These are phyloP conservation scores for Penicillium canariense DNA, from an alignment of 495 filamentous ascomycete genomes.

Conservation along the genomic window DNA sequence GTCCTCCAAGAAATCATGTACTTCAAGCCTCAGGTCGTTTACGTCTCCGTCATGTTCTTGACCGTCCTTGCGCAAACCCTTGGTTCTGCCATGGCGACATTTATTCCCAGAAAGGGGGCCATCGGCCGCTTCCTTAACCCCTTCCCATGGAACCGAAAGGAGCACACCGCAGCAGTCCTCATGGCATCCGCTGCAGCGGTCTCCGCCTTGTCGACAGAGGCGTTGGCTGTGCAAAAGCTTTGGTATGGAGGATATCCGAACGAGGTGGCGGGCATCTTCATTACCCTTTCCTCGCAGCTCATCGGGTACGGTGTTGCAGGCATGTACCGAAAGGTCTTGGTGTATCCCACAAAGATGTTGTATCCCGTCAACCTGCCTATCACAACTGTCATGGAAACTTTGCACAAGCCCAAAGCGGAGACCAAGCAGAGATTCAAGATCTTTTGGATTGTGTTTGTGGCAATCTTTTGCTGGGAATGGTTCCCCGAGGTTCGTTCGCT, in stretches of 20 bases:
- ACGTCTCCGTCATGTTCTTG: conserved; percentile 42
- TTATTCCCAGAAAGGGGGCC: conserved; percentile 33
- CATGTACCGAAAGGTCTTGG: conserved; percentile 11
- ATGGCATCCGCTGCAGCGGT: conserved; percentile 42
- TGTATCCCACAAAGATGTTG: conserved; percentile 21
- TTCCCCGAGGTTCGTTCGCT: conserved; percentile 51
- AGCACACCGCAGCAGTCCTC: conserved; percentile 43
- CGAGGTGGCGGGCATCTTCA: conserved; percentile 36
- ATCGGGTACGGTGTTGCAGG: conserved; percentile 41
- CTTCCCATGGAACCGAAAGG: conserved; percentile 40
- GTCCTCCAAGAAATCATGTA: conserved; percentile 39
- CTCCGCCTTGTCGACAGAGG: conserved; percentile 30
- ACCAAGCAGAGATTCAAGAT: conserved; percentile 14
- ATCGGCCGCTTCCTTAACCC: conserved; percentile 39
- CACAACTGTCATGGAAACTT: conserved; percentile 11
- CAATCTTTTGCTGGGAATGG: conserved; percentile 42
- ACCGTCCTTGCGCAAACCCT: conserved; percentile 38
- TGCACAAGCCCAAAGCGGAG: conserved; percentile 13
- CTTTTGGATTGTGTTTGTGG: conserved; percentile 19
- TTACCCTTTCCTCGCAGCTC: conserved; percentile 42
- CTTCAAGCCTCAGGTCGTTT: conserved; percentile 47
- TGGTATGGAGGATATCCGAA: conserved; percentile 42
- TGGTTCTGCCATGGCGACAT: conserved; percentile 31
- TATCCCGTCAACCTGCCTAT: conserved; percentile 19
- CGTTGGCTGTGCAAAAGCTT: conserved; percentile 42